A percentile compares a stretch with the other conserved stretches of the same genome.
Evolutionary conservation across 2,329 filamentous ascomycete species (phyloP).

Genomic region (Xylaria sp.): DNA sequence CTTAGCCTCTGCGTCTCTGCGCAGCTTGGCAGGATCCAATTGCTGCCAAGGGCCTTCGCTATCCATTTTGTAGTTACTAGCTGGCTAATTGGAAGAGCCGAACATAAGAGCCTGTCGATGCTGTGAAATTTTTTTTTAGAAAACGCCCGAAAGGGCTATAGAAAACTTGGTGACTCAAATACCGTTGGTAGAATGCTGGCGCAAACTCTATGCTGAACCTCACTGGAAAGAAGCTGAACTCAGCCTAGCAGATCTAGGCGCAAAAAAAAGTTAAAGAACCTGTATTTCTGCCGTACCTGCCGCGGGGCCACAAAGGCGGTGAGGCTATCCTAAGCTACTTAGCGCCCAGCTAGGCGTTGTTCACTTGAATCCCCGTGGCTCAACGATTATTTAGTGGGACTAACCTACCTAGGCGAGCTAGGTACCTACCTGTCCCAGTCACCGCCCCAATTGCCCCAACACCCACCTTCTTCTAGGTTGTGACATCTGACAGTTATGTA

Average conservation of each 20-base stretch:
- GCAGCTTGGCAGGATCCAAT: conserved; percentile 43
- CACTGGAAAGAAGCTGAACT: background rate
- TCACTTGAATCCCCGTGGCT: too few relatives aligned
- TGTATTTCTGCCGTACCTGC: conserved; percentile 31
- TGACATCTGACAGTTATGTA: conserved; percentile 11
- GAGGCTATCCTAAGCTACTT: conserved; percentile 11
- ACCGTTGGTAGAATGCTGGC: background rate
- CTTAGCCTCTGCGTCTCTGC: conserved; percentile 40
- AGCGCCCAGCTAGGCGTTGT: background rate
- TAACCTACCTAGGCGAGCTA: background rate
- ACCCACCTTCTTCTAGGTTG: conserved; percentile 8
- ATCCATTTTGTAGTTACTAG: conserved; percentile 38
- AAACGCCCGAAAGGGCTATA: background rate
- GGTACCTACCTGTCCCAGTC: background rate
- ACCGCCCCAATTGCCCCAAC: background rate
- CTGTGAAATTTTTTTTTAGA: background rate
- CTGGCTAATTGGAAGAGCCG: background rate
- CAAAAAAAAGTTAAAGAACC: conserved; percentile 33
- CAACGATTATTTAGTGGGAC: background rate
- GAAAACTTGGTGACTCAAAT: background rate
- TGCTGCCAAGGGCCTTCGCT: conserved; percentile 41
- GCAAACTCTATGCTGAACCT: background rate
- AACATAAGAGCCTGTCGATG: background rate
- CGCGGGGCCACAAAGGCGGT: conserved; percentile 38
- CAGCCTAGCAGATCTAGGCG: background rate